Evolutionary conservation across 805 yeast genomes (phyloP).

Genomic region (Candida ficus): DNA sequence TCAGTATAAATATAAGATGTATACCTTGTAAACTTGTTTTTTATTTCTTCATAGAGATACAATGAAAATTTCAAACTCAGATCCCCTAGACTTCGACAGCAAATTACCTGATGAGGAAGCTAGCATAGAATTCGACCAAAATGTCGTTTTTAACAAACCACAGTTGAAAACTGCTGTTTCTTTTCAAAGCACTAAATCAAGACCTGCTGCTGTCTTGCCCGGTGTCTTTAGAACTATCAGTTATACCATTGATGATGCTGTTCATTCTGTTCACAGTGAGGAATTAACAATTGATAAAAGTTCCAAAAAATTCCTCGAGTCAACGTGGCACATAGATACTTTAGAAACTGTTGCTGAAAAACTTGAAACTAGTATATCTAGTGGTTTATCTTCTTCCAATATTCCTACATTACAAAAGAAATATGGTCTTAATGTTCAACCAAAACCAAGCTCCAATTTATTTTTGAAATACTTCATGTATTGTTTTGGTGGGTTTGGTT

Average conservation of each 20-base stretch:
- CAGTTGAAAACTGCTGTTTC: not conserved
- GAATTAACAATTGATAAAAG: conserved; percentile 14
- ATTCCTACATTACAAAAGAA: conserved; percentile 7
- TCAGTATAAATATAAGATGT: too few relatives aligned
- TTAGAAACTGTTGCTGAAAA: conserved; percentile 22
- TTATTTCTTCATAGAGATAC: too few relatives aligned
- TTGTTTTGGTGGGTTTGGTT: conserved; percentile 46
- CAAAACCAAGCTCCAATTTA: conserved; percentile 33
- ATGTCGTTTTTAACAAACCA: not conserved
- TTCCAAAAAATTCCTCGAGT: conserved; percentile 23
- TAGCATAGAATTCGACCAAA: not conserved
- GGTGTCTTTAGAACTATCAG: conserved; percentile 34
- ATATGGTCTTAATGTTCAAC: conserved; percentile 33
- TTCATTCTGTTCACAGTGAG: conserved; percentile 2
- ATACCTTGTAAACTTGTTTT: too few relatives aligned
- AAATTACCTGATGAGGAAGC: not conserved
- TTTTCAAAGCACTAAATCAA: conserved; percentile 5
- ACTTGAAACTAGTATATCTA: conserved; percentile 18
- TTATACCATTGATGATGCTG: conserved; percentile 29
- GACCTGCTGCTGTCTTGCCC: conserved; percentile 31
- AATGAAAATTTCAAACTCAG: not conserved
- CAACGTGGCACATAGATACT: conserved; percentile 29
- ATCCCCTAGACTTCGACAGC: not conserved
- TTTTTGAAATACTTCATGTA: conserved; percentile 32
- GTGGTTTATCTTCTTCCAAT: conserved; percentile 24